Base-by-base conservation (phyloP, 495 filamentous ascomycete genomes). In the Penicillium coffeae region DNA sequence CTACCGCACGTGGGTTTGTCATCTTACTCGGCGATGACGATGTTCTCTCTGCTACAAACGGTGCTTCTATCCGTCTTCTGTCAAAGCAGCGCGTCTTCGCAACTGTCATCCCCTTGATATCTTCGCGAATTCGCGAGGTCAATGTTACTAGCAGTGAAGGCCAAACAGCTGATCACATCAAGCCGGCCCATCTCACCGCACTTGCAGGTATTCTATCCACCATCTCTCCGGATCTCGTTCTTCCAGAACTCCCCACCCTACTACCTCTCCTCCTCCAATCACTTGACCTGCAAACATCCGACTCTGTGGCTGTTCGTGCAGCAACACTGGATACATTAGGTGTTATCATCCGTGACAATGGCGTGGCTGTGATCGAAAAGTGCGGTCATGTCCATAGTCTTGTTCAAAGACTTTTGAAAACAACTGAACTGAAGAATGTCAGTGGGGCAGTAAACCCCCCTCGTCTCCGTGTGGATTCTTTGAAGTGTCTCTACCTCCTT, bases 191-290 rank as follows among this genome's bases (percentile, higher is more conserved):
- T 48, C 76, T 89, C 15, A 74, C 84, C 42, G 85, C 85, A 16
- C 73, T 88, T 12, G 80, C 81, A 0, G 81, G 82, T 2, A 75
- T 89, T 32, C 74, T 89, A 33, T 74, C 74, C 46, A 77, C 78
- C 48, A 75, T 85, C 21, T 74, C 84, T 8, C 78, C 81, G 18
- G 51, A 65, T 14, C 70, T 89, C 36, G 76, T 87, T 16, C 72
- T 80, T 52, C 74, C 80, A 1, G 76, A 83, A 53, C 70, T 89
- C 8, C 71, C 71, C 15, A 72, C 71, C 14, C 68, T 89, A 15
- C 68, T 83, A 5, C 83, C 86, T 0, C 75, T 87, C n/a, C 77
- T 89, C 36, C 75, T 89, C 3, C 86, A 88, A 58, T 78, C 71
- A 39, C 72, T 89, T n/a, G 84, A 88, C 48, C 75, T 88, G 30